Evolutionary conservation across 257 asterid species (phyloP).

Genomic region (Solanum virginianum): DNA sequence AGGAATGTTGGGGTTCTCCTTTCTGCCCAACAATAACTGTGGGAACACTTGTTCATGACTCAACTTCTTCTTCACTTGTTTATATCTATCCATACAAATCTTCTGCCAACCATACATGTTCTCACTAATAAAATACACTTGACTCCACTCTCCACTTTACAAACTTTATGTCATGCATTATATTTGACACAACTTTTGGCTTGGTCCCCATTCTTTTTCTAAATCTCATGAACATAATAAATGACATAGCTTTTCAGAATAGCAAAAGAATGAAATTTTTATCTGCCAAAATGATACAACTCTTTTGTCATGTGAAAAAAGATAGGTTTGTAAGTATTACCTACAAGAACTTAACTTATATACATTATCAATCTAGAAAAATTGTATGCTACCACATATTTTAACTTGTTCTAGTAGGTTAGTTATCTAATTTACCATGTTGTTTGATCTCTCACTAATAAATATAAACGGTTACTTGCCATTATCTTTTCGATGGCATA

Average conservation of each 20-base stretch:
- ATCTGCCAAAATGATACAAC: neutral
- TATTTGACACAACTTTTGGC: constrained; percentile 3
- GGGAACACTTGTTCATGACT: neutral
- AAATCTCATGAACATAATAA: neutral
- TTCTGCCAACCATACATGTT: constrained; percentile 15
- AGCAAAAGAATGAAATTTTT: neutral
- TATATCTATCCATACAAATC: neutral
- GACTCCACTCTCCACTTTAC: neutral
- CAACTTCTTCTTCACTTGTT: neutral
- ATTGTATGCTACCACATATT: neutral
- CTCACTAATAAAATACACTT: neutral
- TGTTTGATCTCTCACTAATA: neutral
- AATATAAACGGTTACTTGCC: neutral
- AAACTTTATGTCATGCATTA: constrained; percentile 3
- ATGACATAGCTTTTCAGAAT: neutral
- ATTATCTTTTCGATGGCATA: neutral
- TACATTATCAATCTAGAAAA: neutral
- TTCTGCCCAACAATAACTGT: neutral
- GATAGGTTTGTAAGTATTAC: neutral
- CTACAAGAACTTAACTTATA: neutral
- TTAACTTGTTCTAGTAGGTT: neutral
- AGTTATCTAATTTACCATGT: neutral
- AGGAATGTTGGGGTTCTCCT: neutral
- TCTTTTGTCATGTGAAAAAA: neutral
- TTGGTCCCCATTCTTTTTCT: neutral